Evolutionary conservation across 106 monocot genomes (phyloP), one percentile per base, ranked within the genome.

Genomic region (Amphibolis antarctica): DNA sequence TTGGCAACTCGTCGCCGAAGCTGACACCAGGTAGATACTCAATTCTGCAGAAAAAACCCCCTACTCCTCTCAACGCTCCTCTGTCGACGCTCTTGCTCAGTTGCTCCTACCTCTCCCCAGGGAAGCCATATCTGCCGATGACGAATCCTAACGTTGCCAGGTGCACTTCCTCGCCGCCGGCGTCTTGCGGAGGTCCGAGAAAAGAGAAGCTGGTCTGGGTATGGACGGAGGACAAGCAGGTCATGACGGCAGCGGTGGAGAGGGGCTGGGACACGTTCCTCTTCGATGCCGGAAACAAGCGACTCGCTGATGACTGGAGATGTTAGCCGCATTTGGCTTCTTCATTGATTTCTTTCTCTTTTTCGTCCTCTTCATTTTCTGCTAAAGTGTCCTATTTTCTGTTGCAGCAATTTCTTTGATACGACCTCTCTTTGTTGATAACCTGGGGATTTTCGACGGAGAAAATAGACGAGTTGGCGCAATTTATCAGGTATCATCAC

Each of bases 381-480:
- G 25, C 29, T 17, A 58, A 58, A 27, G 55, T 22, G 24, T 12
- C 24, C 13, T 21, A n/a, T 44, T 27, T 27, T 44, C 13, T 50
- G 28, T 63, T 71, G 77, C 82, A 90, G 90, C 85, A 14, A 83
- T 70, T 51, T 80, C 90, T 15, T 57, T 82, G 55, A 90, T 90
- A 73, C 56, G 71, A 28, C 83, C 90, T 71, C 82, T 83, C 58
- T 76, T 80, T 42, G 50, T 90, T 19, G 60, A 86, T 68, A 80
- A 75, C 27, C 63, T 70, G 9, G 67, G 78, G 24, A 54, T 90
- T 52, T 66, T 65, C 23, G 74, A 90, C 69, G 71, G 52, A 28
- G 28, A 78, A 66, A 60, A 76, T 13, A 47, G 60, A 60, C 80
- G 30, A 45, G 55, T 90, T 65, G 90, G 80, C n/a, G 59, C 43